These are phyloP conservation scores for Skeletonema grethae DNA, from an alignment of 108 stramenopile species.

Conservation along the genomic window DNA sequence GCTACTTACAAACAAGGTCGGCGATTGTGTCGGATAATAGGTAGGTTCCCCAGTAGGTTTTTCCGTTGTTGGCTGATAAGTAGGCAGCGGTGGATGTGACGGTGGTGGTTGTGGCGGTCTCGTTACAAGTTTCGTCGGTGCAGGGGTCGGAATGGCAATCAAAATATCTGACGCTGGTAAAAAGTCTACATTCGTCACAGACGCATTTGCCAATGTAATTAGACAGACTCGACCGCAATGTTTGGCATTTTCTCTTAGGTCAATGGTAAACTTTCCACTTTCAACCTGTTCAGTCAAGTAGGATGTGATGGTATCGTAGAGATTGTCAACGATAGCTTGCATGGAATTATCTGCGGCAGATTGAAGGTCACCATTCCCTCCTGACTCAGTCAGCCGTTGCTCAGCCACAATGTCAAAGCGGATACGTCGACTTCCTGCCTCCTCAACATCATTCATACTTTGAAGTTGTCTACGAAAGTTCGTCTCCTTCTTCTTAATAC, in stretches of 20 bases:
- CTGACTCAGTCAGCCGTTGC: background rate
- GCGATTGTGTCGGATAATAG: background rate
- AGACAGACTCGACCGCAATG: background rate
- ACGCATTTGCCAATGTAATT: background rate
- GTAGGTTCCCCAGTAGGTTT: background rate
- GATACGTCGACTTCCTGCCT: background rate
- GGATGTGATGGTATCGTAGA: background rate
- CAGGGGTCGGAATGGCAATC: background rate
- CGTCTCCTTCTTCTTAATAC: background rate
- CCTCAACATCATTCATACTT: background rate
- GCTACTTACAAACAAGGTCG: background rate
- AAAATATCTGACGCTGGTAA: background rate
- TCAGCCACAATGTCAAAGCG: background rate
- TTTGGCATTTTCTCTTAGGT: background rate
- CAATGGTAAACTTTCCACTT: background rate
- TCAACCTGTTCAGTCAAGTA: background rate
- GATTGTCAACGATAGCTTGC: background rate
- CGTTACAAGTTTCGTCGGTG: background rate
- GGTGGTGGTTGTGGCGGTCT: background rate
- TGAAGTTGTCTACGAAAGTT: background rate
- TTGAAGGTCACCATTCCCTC: background rate
- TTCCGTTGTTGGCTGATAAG: background rate
- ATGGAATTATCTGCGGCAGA: background rate
- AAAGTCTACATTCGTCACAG: background rate
- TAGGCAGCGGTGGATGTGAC: background rate